Conservation (phyloP, 345 rosid species). For the Eucalyptus urophylla region DNA sequence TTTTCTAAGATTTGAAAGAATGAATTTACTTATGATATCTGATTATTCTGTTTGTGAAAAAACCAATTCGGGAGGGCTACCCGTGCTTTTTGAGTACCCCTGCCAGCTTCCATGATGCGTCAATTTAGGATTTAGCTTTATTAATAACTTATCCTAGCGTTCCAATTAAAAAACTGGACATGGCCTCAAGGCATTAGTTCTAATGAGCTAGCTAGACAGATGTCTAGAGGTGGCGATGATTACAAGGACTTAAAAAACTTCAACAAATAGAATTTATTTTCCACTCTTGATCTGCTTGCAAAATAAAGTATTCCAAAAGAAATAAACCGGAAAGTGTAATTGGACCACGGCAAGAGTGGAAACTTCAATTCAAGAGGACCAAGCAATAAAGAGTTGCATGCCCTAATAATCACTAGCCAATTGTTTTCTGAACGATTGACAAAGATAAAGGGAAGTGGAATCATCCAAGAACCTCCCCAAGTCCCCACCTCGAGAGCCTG, state of each 20-base stretch:
- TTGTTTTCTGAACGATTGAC: background rate
- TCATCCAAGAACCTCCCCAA: background rate
- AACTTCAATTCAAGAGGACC: background rate
- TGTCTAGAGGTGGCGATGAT: background rate
- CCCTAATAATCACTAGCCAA: background rate
- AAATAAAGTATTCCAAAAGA: background rate
- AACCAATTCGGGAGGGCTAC: background rate
- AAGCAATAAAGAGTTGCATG: background rate
- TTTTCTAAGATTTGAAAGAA: background rate
- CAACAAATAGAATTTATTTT: background rate
- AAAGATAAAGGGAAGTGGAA: background rate
- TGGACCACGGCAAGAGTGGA: background rate
- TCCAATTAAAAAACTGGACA: background rate
- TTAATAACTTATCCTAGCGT: background rate
- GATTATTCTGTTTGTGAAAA: background rate
- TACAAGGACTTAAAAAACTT: background rate
- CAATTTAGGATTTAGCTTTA: background rate
- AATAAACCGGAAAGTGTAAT: background rate
- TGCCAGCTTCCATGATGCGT: background rate
- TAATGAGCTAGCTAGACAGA: background rate
- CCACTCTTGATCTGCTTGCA: background rate
- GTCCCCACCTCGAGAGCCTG: background rate
- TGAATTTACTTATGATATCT: background rate
- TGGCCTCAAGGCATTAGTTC: background rate
- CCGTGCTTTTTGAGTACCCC: background rate